Conservation (phyloP, 164 flowering plant species). For the Vitis amurensis region DNA sequence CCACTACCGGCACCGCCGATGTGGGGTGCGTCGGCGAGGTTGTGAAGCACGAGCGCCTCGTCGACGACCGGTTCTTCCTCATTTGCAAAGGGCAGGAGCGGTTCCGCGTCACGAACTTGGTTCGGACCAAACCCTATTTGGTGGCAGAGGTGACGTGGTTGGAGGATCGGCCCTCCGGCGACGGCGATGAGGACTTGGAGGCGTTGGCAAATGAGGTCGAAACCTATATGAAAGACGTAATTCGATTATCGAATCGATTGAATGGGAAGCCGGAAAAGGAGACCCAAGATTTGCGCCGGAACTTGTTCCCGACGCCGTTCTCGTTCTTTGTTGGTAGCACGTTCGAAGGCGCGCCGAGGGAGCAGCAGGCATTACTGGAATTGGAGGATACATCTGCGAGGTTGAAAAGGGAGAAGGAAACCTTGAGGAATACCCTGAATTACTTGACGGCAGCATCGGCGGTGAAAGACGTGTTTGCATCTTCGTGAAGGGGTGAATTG, state of each 20-base stretch:
- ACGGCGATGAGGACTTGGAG: slow-evolving; percentile 62
- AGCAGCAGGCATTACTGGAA: slow-evolving; percentile 95
- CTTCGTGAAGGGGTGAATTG: slow-evolving; percentile 38
- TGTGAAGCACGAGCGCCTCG: slow-evolving; percentile 91
- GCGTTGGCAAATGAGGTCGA: slow-evolving; percentile 77
- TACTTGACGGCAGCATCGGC: slow-evolving; percentile 95
- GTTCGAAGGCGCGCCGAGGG: slow-evolving; percentile 94
- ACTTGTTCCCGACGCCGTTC: slow-evolving; percentile 88
- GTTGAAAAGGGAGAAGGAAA: slow-evolving; percentile 91
- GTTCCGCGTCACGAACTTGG: slow-evolving; percentile 62
- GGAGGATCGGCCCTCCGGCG: slow-evolving; percentile 78
- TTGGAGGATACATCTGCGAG: slow-evolving; percentile 86
- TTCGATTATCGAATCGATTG: slow-evolving; percentile 76
- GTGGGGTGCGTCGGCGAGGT: slow-evolving; percentile 98
- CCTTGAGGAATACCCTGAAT: slow-evolving; percentile 85
- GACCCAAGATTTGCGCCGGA: slow-evolving; percentile 72
- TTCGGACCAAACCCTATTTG: slow-evolving; percentile 80
- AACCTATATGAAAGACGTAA: slow-evolving; percentile 86
- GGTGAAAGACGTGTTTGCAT: slow-evolving; percentile 87
- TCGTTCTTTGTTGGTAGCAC: slow-evolving; percentile 97
- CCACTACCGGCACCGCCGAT: slow-evolving; percentile 68
- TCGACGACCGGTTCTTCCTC: slow-evolving; percentile 91
- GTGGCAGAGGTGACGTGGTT: slow-evolving; percentile 87
- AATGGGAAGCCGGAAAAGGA: slow-evolving; percentile 93
- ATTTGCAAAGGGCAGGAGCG: slow-evolving; percentile 96